A percentile compares a stretch with the other conserved stretches of the same genome.
Evolutionary conservation across 1,139 yeast genomes (phyloP).

Genomic region (Blastobotrys petasosporus): DNA sequence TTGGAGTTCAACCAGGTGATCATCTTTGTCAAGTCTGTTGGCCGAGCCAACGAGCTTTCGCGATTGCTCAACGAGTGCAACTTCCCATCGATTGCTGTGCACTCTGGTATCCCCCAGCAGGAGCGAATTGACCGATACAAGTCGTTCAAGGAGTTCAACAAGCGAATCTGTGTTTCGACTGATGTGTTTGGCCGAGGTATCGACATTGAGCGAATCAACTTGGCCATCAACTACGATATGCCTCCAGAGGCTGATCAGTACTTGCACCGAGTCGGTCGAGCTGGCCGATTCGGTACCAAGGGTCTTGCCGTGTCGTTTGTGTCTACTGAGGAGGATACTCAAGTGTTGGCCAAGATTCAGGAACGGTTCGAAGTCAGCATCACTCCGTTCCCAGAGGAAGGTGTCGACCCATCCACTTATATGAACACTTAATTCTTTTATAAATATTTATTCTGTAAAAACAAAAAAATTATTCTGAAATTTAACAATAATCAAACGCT

Average conservation of each 20-base stretch:
- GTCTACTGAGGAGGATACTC: slow-evolving; percentile 79
- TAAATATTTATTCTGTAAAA: no score
- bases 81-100: slow-evolving; percentile 97
- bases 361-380: slow-evolving; percentile 96
- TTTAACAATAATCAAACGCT: no score
- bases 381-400: slow-evolving; percentile 94
- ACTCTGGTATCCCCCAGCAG: slow-evolving; percentile 93
- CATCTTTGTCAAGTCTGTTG: slow-evolving; percentile 87
- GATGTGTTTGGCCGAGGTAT: slow-evolving; percentile 99
- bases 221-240: slow-evolving; percentile 91
- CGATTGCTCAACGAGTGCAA: slow-evolving; percentile 84
- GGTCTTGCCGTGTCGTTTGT: slow-evolving; percentile 95
- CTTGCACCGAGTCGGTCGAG: slow-evolving; percentile 99
- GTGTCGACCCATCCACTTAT: slow-evolving; percentile 95
- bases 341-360: slow-evolving; percentile 87
- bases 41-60: slow-evolving; percentile 89
- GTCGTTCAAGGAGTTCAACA: slow-evolving; percentile 95
- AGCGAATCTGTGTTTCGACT: slow-evolving; percentile 96
- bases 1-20: slow-evolving; percentile 98
- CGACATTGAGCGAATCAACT: slow-evolving; percentile 96
- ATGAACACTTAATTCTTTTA: slow-evolving; percentile 68
- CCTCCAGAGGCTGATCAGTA: slow-evolving; percentile 92
- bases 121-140: slow-evolving; percentile 97
- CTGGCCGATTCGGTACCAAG: slow-evolving; percentile 99
- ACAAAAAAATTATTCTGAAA: no score